Conservation (phyloP, 768 basidiomycete genomes). For the Leucosporidium creatinivorum region DNA sequence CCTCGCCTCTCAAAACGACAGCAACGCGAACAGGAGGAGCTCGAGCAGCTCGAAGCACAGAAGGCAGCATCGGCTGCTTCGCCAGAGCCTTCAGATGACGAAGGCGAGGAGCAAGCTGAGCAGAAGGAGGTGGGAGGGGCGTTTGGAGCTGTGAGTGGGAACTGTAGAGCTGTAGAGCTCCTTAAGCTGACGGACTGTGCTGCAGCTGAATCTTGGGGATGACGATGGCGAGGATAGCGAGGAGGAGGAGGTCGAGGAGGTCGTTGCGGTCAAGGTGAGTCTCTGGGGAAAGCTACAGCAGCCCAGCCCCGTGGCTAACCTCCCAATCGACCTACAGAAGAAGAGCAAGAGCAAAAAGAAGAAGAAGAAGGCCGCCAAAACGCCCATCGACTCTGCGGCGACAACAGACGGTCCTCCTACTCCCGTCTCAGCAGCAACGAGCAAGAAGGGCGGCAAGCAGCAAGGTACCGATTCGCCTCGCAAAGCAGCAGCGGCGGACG, state of each 20-base stretch:
- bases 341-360: constrained; percentile 39
- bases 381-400: neutral
- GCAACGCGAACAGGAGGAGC: constrained; percentile 42
- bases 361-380: constrained; percentile 36
- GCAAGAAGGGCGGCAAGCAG: neutral
- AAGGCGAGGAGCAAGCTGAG: constrained; percentile 23
- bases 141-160: constrained; percentile 34
- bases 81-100: constrained; percentile 1
- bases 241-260: constrained; percentile 36
- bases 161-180: too few relatives aligned
- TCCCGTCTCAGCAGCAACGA: neutral
- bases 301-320: too few relatives aligned
- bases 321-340: constrained; percentile 1
- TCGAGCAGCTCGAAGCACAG: constrained; percentile 36
- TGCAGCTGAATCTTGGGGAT: constrained; percentile 37
- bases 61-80: neutral
- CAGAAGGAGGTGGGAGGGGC: constrained; percentile 15
- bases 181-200: neutral
- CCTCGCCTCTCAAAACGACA: constrained; percentile 42
- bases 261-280: neutral
- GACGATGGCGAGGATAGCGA: constrained; percentile 45
- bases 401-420: neutral
- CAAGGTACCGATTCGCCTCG: neutral
- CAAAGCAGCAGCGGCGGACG: constrained; percentile 41
- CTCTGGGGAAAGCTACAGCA: too few relatives aligned